Conservation (phyloP, 176 grass and related monocot species). For the Triticum turgidum region DNA sequence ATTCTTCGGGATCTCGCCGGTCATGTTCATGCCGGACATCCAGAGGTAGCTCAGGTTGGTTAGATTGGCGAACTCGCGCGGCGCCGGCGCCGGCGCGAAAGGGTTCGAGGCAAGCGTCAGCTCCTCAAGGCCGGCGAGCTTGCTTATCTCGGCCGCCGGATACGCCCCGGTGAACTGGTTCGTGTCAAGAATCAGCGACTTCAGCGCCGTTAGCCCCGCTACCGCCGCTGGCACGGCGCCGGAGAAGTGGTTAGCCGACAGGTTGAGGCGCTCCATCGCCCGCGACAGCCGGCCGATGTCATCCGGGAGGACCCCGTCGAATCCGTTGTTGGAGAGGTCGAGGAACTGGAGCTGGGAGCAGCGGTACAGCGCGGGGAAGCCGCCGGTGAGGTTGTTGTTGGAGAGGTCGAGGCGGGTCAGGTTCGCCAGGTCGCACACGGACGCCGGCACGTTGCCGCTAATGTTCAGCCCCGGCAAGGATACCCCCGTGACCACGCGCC, state of each 20-base stretch:
- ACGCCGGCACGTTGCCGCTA: conserved; percentile 29
- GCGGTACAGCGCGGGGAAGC: conserved; percentile 54
- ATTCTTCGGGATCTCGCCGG: conserved; percentile 51
- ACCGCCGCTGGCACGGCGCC: conserved; percentile 50
- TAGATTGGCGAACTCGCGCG: conserved; percentile 33
- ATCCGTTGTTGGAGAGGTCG: conserved; percentile 55
- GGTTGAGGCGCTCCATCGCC: conserved; percentile 42
- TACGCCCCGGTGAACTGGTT: conserved; percentile 64
- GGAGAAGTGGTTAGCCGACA: conserved; percentile 48
- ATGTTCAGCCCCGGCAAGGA: conserved; percentile 2
- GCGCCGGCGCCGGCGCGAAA: conserved; percentile 41
- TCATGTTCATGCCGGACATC: conserved; percentile 26
- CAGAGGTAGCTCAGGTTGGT: conserved; percentile 50
- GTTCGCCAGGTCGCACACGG: conserved; percentile 45
- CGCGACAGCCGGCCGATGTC: conserved; percentile 35
- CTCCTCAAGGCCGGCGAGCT: conserved; percentile 8
- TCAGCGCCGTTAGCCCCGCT: conserved; percentile 29
- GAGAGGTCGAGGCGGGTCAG: conserved; percentile 63
- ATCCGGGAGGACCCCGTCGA: conserved; percentile 48
- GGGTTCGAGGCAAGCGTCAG: conserved; percentile 46
- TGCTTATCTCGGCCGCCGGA: conserved; percentile 37
- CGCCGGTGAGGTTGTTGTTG: conserved; percentile 46
- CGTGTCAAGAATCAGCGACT: conserved; percentile 29
- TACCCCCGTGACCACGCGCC: conserved; percentile 21
- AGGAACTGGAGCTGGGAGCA: conserved; percentile 51